These are phyloP conservation scores for Sphenostylis stenocarpa DNA, from an alignment of 306 rosid species.

Conservation along the genomic window DNA sequence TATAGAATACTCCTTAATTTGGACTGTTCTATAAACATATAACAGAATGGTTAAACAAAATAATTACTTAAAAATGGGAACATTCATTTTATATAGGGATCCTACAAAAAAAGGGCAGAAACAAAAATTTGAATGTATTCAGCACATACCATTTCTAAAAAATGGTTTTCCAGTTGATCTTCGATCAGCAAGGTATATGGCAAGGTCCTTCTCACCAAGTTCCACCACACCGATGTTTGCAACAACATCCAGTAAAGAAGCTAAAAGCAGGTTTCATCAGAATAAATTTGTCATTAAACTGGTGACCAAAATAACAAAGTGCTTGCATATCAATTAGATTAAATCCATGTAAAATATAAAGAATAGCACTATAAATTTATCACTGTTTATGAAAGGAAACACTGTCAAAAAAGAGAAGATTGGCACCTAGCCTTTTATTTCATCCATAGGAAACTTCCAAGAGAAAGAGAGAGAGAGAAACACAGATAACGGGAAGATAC, in stretches of 20 bases:
- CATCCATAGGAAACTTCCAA: background rate
- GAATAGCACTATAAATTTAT: background rate
- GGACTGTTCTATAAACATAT: background rate
- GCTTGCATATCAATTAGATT: constrained; percentile 16
- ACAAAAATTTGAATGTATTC: constrained; percentile 6
- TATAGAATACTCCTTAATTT: constrained; percentile 2
- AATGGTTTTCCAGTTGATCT: constrained; percentile 75
- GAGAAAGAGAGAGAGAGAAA: background rate
- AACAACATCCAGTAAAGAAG: constrained; percentile 61
- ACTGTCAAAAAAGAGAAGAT: background rate
- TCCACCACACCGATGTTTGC: constrained; percentile 75
- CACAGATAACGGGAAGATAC: background rate
- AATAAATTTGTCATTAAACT: constrained; percentile 3
- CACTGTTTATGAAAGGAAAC: constrained; percentile 6
- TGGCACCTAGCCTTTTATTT: background rate
- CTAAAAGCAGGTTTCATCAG: constrained; percentile 44
- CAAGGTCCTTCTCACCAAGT: constrained; percentile 71
- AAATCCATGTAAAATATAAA: background rate
- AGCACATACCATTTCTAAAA: constrained; percentile 72
- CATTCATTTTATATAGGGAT: constrained; percentile 5
- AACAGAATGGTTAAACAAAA: constrained; percentile 6
- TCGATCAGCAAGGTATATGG: constrained; percentile 70
- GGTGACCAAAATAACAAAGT: background rate
- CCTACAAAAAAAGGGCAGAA: constrained; percentile 7
- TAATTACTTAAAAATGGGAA: constrained; percentile 20